A percentile compares a stretch with the other conserved stretches of the same genome.
These are phyloP conservation scores for Secale cereale DNA, from an alignment of 176 grass and related monocot species.

Conservation along the genomic window DNA sequence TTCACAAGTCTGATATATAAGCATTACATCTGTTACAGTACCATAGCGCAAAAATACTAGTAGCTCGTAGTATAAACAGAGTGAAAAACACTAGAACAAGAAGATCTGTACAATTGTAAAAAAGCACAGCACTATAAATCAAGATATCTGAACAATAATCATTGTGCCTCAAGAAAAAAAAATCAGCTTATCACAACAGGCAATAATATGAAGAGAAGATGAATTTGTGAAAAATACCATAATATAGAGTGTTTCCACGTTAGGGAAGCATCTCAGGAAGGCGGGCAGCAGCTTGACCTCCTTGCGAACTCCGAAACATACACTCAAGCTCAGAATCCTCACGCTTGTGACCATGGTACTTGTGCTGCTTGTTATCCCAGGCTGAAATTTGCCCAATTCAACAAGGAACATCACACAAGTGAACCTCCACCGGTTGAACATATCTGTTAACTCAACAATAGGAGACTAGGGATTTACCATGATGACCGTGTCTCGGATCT, in stretches of 20 bases:
- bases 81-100: background rate
- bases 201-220: background rate
- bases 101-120: background rate
- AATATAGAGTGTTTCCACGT: background rate
- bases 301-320: background rate
- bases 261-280: conserved; percentile 27
- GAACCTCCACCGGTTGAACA: background rate
- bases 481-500: background rate
- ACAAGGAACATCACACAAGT: background rate
- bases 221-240: background rate
- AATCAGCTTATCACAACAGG: too few relatives aligned
- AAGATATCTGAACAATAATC: background rate
- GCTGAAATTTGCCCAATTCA: background rate
- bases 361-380: background rate
- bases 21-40: background rate
- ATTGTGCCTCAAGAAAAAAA: background rate
- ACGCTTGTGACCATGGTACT: background rate
- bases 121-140: background rate
- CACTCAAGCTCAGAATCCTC: background rate
- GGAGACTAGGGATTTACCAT: background rate
- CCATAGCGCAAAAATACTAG: background rate
- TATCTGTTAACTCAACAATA: background rate
- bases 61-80: background rate
- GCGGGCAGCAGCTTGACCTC: background rate
- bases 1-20: background rate